Base-by-base conservation (phyloP, 225 moss, liverwort and hornwort genomes). In the Takakia lepidozioides region DNA sequence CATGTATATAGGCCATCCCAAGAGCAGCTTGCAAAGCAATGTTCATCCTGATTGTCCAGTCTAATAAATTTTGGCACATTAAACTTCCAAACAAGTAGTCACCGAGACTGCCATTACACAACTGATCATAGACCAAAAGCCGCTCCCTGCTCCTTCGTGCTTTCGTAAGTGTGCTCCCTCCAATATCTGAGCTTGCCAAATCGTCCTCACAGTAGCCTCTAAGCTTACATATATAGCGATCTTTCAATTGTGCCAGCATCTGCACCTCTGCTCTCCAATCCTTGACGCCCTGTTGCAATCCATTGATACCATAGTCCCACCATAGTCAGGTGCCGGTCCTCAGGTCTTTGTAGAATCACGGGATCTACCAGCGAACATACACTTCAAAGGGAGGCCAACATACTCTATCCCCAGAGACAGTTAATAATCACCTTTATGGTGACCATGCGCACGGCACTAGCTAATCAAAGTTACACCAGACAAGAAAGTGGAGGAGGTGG, bases 61-160 rank as follows among this genome's bases (percentile, higher is more conserved):
- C 38, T 28, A 73, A 59, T 54, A 68, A 62, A 19, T 58, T 34
- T 50, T 32, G 32, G 8, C 7, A 6, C 58, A 67, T 63, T 14
- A 61, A 38, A 55, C 67, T 63, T 40, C 73, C 67, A 30, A 73
- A 63, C 19, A 73, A 57, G 49, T 63, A 62, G 51, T 73, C 59
- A 18, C 67, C 53, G 45, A 73, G 17, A 41, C 34, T 56, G 51
- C 67, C 73, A 30, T 58, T 45, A 45, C 50, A 46, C 4, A 36
- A 40, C 28, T 64, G 59, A 42, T 73, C 73, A 34, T 55, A 73
- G 8, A 63, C 68, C 42, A 73, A 19, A 30, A 67, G 46, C 42
- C 62, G 67, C 51, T 67, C 32, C 32, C 8, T 11, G 8, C 32
- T 32, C 32, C 32, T 6, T 6, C 8, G 7, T 32, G 32, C 11